A percentile compares a stretch with the other conserved stretches of the same genome.
Conservation (phyloP, 2,329 filamentous ascomycete genomes). For the Mollisia scopiformis region DNA sequence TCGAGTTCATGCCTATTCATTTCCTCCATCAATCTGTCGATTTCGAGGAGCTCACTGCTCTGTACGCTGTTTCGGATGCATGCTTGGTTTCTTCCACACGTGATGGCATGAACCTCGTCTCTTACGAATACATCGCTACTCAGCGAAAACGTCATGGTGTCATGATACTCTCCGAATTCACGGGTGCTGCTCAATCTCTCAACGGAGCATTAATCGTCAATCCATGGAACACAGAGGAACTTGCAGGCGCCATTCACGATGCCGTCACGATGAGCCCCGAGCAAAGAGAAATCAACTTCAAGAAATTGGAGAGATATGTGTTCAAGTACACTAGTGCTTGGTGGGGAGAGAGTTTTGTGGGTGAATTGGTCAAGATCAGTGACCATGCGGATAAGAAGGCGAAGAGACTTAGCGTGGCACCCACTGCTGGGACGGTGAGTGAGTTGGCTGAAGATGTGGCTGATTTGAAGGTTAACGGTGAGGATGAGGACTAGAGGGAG, state of each 20-base stretch:
- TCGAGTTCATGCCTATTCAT: conserved; percentile 99
- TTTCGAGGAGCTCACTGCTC: conserved; percentile 91
- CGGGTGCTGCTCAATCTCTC: conserved; percentile 90
- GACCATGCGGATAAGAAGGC: conserved; percentile 36
- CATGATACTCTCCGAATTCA: conserved; percentile 95
- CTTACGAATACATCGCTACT: conserved; percentile 96
- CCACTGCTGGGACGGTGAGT: conserved; percentile 12
- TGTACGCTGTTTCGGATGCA: conserved; percentile 90
- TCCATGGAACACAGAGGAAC: conserved; percentile 97
- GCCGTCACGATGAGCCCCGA: conserved; percentile 96
- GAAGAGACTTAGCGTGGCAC: conserved; percentile 21
- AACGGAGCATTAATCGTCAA: conserved; percentile 95
- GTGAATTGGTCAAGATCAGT: conserved; percentile 61
- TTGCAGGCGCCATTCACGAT: conserved; percentile 90
- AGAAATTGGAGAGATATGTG: conserved; percentile 91
- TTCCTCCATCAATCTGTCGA: conserved; percentile 96
- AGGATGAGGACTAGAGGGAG: neutral
- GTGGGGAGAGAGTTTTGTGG: conserved; percentile 94
- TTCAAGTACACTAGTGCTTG: conserved; percentile 97
- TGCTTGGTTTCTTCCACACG: conserved; percentile 94
- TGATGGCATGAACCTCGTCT: conserved; percentile 98
- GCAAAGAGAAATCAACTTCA: conserved; percentile 83
- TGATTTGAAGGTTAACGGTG: conserved; percentile 19
- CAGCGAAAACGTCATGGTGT: conserved; percentile 89
- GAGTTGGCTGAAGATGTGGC: conserved; percentile 25